These are phyloP conservation scores for Suillus clintonianus DNA, from an alignment of 768 basidiomycete species.

Conservation along the genomic window DNA sequence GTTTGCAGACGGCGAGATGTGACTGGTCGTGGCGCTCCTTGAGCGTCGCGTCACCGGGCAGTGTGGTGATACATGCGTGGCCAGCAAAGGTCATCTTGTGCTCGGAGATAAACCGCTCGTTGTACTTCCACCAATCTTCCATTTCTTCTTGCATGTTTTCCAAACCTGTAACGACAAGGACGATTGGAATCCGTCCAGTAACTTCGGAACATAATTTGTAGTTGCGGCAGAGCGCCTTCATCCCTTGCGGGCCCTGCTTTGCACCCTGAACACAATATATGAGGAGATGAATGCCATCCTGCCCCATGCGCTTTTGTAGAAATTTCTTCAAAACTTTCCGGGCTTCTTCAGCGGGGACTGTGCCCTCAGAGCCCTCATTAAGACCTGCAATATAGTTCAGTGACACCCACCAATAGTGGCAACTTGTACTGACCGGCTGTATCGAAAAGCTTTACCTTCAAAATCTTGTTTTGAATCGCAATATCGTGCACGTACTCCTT, in stretches of 20 bases:
- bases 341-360: slow-evolving; percentile 26
- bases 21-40: slow-evolving; percentile 21
- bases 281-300: slow-evolving; percentile 25
- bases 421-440: slow-evolving; percentile 25
- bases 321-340: slow-evolving; percentile 29
- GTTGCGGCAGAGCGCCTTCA: slow-evolving; percentile 28
- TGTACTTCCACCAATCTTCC: slow-evolving; percentile 42
- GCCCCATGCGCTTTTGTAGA: slow-evolving; percentile 29
- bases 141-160: slow-evolving; percentile 33
- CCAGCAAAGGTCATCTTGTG: slow-evolving; percentile 36
- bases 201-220: slow-evolving; percentile 26
- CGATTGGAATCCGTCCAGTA: slow-evolving; percentile 20
- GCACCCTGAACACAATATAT: slow-evolving; percentile 29
- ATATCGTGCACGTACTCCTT: slow-evolving; percentile 26
- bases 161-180: slow-evolving; percentile 33
- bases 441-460: slow-evolving; percentile 30
- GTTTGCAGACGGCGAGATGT: slow-evolving; percentile 19
- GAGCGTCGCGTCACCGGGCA: slow-evolving; percentile 23
- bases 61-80: slow-evolving; percentile 41
- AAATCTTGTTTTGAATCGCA: slow-evolving; percentile 1
- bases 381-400: slow-evolving; percentile 21
- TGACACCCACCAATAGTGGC: not conserved
- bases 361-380: slow-evolving; percentile 32
- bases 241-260: slow-evolving; percentile 23
- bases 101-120: slow-evolving; percentile 24